Evolutionary conservation across 2,329 filamentous ascomycete genomes (phyloP).

Genomic region (Aspergillus ochraceoroseus): DNA sequence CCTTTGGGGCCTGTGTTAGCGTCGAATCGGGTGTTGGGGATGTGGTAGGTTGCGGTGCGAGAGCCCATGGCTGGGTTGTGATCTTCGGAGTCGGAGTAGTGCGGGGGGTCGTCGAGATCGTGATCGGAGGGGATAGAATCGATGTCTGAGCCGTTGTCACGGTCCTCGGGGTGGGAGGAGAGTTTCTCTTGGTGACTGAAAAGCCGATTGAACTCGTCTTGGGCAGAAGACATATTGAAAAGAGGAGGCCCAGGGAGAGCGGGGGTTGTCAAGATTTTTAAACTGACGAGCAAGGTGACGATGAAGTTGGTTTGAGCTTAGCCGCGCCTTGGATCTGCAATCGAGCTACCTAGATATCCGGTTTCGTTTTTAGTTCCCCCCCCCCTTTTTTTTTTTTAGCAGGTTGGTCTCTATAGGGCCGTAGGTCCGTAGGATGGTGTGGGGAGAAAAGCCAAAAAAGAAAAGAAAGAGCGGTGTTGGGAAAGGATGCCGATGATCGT

Average conservation of each 20-base stretch:
- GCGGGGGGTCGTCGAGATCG: slow-evolving; percentile 23
- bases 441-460: background rate
- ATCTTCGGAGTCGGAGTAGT: slow-evolving; percentile 37
- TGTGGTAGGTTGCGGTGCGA: slow-evolving; percentile 37
- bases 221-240: slow-evolving; percentile 42
- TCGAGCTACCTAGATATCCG: too few relatives aligned
- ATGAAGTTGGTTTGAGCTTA: too few relatives aligned
- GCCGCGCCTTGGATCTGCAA: too few relatives aligned
- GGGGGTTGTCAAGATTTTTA: slow-evolving; percentile 18
- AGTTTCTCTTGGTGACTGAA: slow-evolving; percentile 36
- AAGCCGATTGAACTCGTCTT: slow-evolving; percentile 47
- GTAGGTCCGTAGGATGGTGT: background rate
- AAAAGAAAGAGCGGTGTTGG: background rate
- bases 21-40: slow-evolving; percentile 45
- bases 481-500: too few relatives aligned
- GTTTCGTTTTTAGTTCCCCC: too few relatives aligned
- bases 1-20: slow-evolving; percentile 51
- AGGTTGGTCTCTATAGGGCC: background rate
- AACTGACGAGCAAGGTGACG: slow-evolving; percentile 16
- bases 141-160: slow-evolving; percentile 27
- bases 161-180: slow-evolving; percentile 44
- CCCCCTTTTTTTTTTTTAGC: slow-evolving; percentile 9
- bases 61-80: slow-evolving; percentile 35
- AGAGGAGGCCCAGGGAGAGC: slow-evolving; percentile 10
- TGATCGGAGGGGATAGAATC: slow-evolving; percentile 26